A percentile compares a stretch with the other conserved stretches of the same genome.
Evolutionary conservation across 2,329 filamentous ascomycete species (phyloP).

Genomic region (Akanthomyces dipterigenus): DNA sequence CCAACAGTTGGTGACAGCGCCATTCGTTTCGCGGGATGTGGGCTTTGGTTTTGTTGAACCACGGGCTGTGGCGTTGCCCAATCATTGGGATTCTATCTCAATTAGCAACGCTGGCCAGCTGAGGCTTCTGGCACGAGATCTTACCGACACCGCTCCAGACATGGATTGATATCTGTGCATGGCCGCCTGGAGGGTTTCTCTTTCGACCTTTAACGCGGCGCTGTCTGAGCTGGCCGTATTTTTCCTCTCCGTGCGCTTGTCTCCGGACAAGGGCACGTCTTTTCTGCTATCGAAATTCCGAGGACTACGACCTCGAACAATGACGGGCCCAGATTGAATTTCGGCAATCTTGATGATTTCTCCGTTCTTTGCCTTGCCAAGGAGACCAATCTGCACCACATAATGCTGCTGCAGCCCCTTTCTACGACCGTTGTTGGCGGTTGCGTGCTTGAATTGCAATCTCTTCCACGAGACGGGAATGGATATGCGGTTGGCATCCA

Average conservation of each 20-base stretch:
- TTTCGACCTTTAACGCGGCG: constrained; percentile 26
- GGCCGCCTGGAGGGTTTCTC: constrained; percentile 23
- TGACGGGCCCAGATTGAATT: constrained; percentile 85
- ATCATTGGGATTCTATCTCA: constrained; percentile 31
- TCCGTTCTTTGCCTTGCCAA: constrained; percentile 64
- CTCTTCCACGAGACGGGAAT: constrained; percentile 90
- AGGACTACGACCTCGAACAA: constrained; percentile 86
- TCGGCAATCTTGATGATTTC: constrained; percentile 73
- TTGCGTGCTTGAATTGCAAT: constrained; percentile 91
- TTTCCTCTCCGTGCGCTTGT: constrained; percentile 41
- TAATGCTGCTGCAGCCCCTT: constrained; percentile 97
- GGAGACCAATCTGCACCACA: constrained; percentile 74
- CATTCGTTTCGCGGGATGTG: constrained; percentile 46
- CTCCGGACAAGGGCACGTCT: constrained; percentile 65
- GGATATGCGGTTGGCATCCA: constrained; percentile 72
- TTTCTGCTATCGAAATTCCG: constrained; percentile 90
- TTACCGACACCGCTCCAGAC: constrained; percentile 9
- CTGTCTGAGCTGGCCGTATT: constrained; percentile 31
- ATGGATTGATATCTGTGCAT: constrained; percentile 21
- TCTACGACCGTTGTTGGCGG: constrained; percentile 87
- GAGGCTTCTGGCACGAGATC: not conserved
- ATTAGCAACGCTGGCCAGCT: constrained; percentile 13
- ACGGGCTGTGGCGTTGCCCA: constrained; percentile 38
- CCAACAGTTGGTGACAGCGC: constrained; percentile 45
- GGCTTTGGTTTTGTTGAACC: constrained; percentile 29